These are phyloP conservation scores for Auricularia sp. DNA, from an alignment of 768 basidiomycete species.

Conservation along the genomic window DNA sequence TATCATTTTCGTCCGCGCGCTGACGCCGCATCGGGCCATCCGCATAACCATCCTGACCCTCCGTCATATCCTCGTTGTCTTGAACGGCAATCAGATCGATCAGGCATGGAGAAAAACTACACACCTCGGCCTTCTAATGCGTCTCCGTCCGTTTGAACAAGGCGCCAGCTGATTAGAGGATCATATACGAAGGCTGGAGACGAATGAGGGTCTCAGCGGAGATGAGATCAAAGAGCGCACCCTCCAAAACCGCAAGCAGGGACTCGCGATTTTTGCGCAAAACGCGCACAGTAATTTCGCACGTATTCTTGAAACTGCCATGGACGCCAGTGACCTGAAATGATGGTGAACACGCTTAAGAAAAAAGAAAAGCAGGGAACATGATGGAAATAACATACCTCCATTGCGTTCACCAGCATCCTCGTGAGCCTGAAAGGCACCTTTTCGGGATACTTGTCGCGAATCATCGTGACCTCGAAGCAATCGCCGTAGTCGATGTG, in stretches of 20 bases:
- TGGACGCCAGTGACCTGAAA: constrained; percentile 90
- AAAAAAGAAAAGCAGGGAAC: too few relatives aligned
- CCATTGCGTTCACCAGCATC: constrained; percentile 99
- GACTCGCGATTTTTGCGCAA: constrained; percentile 95
- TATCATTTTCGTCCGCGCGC: constrained; percentile 88
- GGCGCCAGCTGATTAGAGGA: constrained; percentile 92
- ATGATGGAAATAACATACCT: constrained; percentile 40
- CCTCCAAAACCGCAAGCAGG: constrained; percentile 97
- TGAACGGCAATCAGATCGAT: constrained; percentile 3
- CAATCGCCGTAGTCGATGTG: constrained; percentile 98
- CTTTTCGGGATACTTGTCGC: constrained; percentile 98
- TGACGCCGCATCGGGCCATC: constrained; percentile 73
- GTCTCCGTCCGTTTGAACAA: constrained; percentile 78
- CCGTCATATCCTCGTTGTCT: constrained; percentile 39
- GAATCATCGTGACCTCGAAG: constrained; percentile 95
- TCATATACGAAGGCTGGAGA: constrained; percentile 79
- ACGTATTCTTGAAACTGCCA: constrained; percentile 90
- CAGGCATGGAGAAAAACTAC: constrained; percentile 6
- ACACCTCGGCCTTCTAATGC: constrained; percentile 45
- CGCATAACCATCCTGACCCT: constrained; percentile 55
- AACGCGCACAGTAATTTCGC: constrained; percentile 96
- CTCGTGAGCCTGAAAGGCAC: constrained; percentile 96
- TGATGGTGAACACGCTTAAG: neutral
- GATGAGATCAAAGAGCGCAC: neutral
- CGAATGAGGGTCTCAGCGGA: neutral